These are phyloP conservation scores for Ustilago bromivora DNA, from an alignment of 1,284 basidiomycete species.

Conservation along the genomic window DNA sequence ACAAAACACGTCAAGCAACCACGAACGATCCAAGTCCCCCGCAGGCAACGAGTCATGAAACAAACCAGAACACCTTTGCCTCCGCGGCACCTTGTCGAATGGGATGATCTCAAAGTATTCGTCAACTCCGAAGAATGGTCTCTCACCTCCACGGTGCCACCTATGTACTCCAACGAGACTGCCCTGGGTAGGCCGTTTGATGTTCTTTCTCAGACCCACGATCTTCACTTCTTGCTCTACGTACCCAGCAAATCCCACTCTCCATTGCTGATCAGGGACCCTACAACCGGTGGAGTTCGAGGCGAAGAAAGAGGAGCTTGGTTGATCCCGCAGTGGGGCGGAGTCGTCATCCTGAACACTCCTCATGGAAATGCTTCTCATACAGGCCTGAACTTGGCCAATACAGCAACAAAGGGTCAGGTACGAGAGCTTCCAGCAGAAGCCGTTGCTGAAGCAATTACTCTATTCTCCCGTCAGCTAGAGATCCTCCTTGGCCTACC, in stretches of 20 bases:
- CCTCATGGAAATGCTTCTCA: not conserved
- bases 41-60: slow-evolving; percentile 12
- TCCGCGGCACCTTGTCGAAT: slow-evolving; percentile 45
- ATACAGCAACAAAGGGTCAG: not conserved
- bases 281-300: slow-evolving; percentile 12
- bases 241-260: slow-evolving; percentile 79
- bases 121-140: slow-evolving; percentile 97
- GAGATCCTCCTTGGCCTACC: slow-evolving; percentile 80
- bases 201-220: slow-evolving; percentile 71
- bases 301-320: slow-evolving; percentile 73
- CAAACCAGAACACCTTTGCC: slow-evolving; percentile 16
- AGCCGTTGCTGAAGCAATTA: slow-evolving; percentile 76
- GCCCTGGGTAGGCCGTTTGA: slow-evolving; percentile 22
- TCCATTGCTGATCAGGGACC: slow-evolving; percentile 79
- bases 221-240: slow-evolving; percentile 91
- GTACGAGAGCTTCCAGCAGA: slow-evolving; percentile 19
- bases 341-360: slow-evolving; percentile 82
- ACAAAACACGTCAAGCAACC: slow-evolving; percentile 20
- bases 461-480: slow-evolving; percentile 81
- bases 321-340: slow-evolving; percentile 94
- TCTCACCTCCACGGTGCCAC: slow-evolving; percentile 70
- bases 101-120: slow-evolving; percentile 73
- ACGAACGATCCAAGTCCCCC: slow-evolving; percentile 26
- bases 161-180: slow-evolving; percentile 6
- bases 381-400: not conserved